Conservation (phyloP, 139 green algal genomes). For the Tetraselmis chui region DNA sequence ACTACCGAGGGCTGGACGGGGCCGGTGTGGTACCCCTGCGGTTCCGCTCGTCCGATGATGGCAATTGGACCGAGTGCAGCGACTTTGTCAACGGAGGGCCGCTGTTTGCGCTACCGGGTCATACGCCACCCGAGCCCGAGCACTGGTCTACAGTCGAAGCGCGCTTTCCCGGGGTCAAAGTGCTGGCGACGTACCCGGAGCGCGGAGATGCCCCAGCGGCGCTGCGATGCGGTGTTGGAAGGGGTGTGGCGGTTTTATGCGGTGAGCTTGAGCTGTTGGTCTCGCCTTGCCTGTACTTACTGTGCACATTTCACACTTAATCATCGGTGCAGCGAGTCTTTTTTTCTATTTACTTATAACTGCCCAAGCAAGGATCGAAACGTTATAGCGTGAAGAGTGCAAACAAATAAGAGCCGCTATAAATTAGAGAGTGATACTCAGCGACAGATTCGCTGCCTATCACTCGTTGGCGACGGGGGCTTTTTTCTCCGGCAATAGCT, state of each 20-base stretch:
- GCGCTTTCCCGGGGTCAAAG: neutral
- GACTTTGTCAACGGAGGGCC: constrained; percentile 73
- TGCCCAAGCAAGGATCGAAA: too few species aligned
- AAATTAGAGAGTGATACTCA: too few species aligned
- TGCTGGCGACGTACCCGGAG: neutral
- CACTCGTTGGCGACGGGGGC: too few species aligned
- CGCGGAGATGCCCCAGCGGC: neutral
- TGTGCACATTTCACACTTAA: too few species aligned
- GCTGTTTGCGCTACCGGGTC: constrained; percentile 23
- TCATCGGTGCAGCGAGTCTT: too few species aligned
- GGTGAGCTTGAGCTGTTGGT: too few species aligned
- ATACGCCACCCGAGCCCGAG: neutral
- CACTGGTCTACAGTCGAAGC: neutral
- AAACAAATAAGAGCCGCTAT: too few species aligned
- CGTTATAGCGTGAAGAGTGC: too few species aligned
- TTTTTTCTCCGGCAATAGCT: too few species aligned
- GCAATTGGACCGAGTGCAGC: constrained; percentile 15
- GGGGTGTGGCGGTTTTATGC: constrained; percentile 43
- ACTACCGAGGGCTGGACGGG: neutral
- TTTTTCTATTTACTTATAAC: too few species aligned
- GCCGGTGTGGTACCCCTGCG: neutral
- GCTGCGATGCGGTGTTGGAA: constrained; percentile 27
- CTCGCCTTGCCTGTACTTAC: too few species aligned
- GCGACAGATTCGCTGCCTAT: too few species aligned
- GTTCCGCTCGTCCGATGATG: neutral